phyloP scores from a whole-genome alignment of 129 eudicot species.

The Glebionis coronaria region DNA sequence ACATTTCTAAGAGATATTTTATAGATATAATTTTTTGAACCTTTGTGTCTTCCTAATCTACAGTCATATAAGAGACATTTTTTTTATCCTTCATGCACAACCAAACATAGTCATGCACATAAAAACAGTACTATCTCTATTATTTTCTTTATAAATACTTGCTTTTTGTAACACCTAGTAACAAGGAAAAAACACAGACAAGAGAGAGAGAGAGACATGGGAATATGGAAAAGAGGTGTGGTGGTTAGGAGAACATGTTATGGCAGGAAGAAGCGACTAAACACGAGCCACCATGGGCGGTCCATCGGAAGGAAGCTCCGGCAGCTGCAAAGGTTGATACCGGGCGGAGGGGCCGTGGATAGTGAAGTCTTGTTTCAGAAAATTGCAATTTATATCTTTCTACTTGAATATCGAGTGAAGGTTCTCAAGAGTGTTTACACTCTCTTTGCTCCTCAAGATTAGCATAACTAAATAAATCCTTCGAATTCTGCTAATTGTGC shows the following conservation, averaged over 20 bases:
- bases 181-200: neutral
- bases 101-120: constrained; percentile 15
- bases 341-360: constrained; percentile 25
- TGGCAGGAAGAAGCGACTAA: constrained; percentile 25
- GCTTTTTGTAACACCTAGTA: constrained; percentile 1
- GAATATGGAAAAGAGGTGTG: constrained; percentile 29
- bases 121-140: neutral
- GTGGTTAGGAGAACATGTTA: constrained; percentile 15
- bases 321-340: constrained; percentile 30
- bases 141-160: constrained; percentile 27
- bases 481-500: neutral
- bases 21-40: neutral
- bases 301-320: constrained; percentile 27
- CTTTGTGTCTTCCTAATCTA: neutral
- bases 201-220: constrained; percentile 20
- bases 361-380: constrained; percentile 26
- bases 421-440: constrained; percentile 27
- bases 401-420: constrained; percentile 32
- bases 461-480: neutral
- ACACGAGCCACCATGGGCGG: neutral
- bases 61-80: neutral
- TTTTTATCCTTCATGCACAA: constrained; percentile 21
- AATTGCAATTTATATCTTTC: constrained; percentile 27
- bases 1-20: too few species aligned
- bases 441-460: constrained; percentile 26